Percentiles rank a stretch among this genome's conserved stretches.
These are phyloP conservation scores for Darksidea phi DNA, from an alignment of 495 filamentous ascomycete species.

Conservation along the genomic window DNA sequence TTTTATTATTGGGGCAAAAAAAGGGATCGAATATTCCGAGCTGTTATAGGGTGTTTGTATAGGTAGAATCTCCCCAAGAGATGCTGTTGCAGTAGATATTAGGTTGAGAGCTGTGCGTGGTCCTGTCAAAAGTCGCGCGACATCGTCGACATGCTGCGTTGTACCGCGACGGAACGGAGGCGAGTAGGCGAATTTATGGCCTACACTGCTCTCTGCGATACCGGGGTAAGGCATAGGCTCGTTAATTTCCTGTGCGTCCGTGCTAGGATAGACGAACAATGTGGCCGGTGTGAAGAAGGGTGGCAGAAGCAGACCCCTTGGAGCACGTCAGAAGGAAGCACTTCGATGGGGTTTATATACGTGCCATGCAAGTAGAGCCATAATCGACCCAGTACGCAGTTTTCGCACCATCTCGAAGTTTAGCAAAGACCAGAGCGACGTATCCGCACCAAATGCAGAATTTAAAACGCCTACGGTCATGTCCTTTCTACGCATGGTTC, in stretches of 20 bases:
- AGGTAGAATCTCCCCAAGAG: conserved; percentile 15
- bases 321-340: background rate
- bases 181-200: conserved; percentile 13
- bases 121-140: conserved; percentile 2
- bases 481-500: conserved; percentile 9
- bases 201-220: conserved; percentile 3
- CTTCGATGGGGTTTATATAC: background rate
- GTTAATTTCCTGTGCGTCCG: background rate
- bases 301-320: conserved; percentile 15
- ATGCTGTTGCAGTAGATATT: conserved; percentile 18
- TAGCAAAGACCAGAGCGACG: conserved; percentile 7
- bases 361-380: conserved; percentile 18
- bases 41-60: conserved; percentile 5
- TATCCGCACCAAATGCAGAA: conserved; percentile 13
- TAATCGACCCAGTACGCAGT: conserved; percentile 14
- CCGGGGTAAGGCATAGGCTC: conserved; percentile 12
- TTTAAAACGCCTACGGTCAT: conserved; percentile 9
- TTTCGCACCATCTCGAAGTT: conserved; percentile 15
- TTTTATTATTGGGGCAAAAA: conserved; percentile 21
- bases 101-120: conserved; percentile 16
- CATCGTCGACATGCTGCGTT: conserved; percentile 4
- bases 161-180: conserved; percentile 3
- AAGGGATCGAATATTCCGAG: background rate
- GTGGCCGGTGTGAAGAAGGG: conserved; percentile 26
- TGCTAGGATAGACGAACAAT: conserved; percentile 15